Percentiles rank a stretch among this genome's conserved stretches.
Conservation (phyloP, 2,329 filamentous ascomycete genomes). For the Fusarium piperis region DNA sequence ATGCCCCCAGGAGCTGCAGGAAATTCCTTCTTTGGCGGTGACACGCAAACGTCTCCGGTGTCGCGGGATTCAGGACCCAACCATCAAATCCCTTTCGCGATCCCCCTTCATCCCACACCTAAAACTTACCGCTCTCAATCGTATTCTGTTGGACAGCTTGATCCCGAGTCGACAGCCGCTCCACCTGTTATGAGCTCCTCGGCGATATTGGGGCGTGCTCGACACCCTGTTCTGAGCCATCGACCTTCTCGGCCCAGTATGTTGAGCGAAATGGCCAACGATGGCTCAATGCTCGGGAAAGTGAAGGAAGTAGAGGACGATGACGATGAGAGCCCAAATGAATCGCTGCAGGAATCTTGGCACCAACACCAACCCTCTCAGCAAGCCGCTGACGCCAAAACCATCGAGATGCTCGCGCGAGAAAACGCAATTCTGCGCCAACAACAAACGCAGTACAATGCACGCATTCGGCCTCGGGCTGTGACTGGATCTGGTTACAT, state of each 20-base stretch:
- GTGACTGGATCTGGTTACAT: conserved; percentile 65
- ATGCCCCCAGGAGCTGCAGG: conserved; percentile 56
- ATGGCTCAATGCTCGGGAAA: conserved; percentile 70
- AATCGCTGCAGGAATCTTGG: conserved; percentile 57
- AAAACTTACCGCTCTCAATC: conserved; percentile 97
- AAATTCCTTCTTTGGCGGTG: conserved; percentile 60
- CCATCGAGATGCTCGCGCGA: conserved; percentile 69
- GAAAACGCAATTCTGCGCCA: conserved; percentile 72
- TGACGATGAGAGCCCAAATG: conserved; percentile 68
- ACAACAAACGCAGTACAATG: conserved; percentile 64
- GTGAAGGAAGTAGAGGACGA: conserved; percentile 77
- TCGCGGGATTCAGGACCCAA: conserved; percentile 64
- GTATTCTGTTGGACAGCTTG: conserved; percentile 92
- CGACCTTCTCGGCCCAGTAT: conserved; percentile 82
- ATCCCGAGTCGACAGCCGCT: conserved; percentile 66
- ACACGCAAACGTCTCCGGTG: conserved; percentile 62
- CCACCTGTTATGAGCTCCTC: conserved; percentile 56
- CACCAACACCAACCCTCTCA: conserved; percentile 53
- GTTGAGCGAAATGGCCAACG: conserved; percentile 76
- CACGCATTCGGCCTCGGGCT: conserved; percentile 66
- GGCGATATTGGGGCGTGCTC: conserved; percentile 62
- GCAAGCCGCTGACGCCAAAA: conserved; percentile 61
- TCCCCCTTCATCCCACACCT: conserved; percentile 87
- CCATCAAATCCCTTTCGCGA: conserved; percentile 82
- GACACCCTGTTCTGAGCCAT: conserved; percentile 78